A percentile compares a stretch with the other conserved stretches of the same genome.
These are phyloP conservation scores for Pseudocercospora crystallina DNA, from an alignment of 2,329 filamentous ascomycete genomes.

Conservation along the genomic window DNA sequence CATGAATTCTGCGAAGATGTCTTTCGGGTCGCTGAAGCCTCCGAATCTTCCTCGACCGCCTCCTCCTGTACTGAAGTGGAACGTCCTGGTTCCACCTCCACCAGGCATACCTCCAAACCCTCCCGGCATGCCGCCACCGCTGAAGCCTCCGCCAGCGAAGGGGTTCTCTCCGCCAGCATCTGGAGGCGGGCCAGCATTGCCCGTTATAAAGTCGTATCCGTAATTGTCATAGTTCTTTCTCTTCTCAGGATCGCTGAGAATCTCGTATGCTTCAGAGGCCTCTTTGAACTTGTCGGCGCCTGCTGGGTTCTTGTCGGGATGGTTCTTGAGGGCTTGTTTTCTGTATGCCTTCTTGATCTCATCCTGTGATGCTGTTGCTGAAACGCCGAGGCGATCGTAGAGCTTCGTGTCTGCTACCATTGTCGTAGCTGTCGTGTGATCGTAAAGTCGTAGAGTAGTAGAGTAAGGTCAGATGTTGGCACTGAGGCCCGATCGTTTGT, in stretches of 20 bases:
- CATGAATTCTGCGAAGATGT: slow-evolving; percentile 83
- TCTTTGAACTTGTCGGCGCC: slow-evolving; percentile 97
- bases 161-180: slow-evolving; percentile 50
- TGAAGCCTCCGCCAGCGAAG: slow-evolving; percentile 47
- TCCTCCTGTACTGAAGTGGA: slow-evolving; percentile 63
- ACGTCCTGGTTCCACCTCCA: slow-evolving; percentile 58
- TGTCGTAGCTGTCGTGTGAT: slow-evolving; percentile 16
- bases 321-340: slow-evolving; percentile 77
- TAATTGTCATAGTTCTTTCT: slow-evolving; percentile 93
- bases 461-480: slow-evolving; percentile 2
- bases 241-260: slow-evolving; percentile 95
- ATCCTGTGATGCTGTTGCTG: slow-evolving; percentile 78
- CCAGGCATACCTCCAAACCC: slow-evolving; percentile 53
- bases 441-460: neutral
- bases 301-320: slow-evolving; percentile 93
- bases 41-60: slow-evolving; percentile 63
- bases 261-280: slow-evolving; percentile 95
- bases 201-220: slow-evolving; percentile 80
- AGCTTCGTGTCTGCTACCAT: slow-evolving; percentile 97
- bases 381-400: slow-evolving; percentile 81
- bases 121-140: slow-evolving; percentile 60
- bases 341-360: slow-evolving; percentile 97
- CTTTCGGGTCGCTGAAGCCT: slow-evolving; percentile 77
- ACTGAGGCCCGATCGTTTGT: neutral
- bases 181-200: slow-evolving; percentile 49